Percentiles rank a stretch among this genome's conserved stretches.
Conservation (phyloP, 495 filamentous ascomycete genomes). For the Astrothelium macrocarpum region DNA sequence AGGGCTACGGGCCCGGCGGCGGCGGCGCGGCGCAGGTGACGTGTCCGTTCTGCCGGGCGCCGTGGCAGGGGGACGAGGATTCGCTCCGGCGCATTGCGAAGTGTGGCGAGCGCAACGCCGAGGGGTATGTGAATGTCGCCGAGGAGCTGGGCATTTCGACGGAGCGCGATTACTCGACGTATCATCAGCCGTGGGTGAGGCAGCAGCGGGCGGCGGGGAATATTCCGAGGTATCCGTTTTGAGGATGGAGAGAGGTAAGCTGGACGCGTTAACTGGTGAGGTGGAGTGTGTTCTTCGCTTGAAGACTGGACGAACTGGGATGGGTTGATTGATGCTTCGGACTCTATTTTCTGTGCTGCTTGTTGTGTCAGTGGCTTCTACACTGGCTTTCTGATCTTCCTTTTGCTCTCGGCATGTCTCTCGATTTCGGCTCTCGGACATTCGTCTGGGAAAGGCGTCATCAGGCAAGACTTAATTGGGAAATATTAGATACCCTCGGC, state of each 20-base stretch:
- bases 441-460: background rate
- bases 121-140: conserved; percentile 27
- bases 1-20: no score
- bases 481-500: background rate
- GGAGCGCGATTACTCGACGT: conserved; percentile 21
- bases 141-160: conserved; percentile 19
- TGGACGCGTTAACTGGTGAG: no score
- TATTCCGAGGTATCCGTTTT: background rate
- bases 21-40: conserved; percentile 37
- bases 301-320: no score
- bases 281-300: no score
- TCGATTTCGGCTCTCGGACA: background rate
- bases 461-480: background rate
- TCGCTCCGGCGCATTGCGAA: conserved; percentile 33
- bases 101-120: conserved; percentile 14
- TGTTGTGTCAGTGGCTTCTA: no score
- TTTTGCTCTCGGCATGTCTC: background rate
- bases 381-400: background rate
- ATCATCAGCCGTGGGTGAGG: conserved; percentile 13
- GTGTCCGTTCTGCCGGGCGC: conserved; percentile 59
- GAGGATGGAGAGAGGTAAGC: no score
- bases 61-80: conserved; percentile 49
- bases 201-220: conserved; percentile 1
- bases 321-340: no score
- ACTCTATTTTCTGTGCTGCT: no score